A percentile compares a stretch with the other conserved stretches of the same genome.
phyloP scores from a whole-genome alignment of 129 eudicot species.

The Logfia minima region DNA sequence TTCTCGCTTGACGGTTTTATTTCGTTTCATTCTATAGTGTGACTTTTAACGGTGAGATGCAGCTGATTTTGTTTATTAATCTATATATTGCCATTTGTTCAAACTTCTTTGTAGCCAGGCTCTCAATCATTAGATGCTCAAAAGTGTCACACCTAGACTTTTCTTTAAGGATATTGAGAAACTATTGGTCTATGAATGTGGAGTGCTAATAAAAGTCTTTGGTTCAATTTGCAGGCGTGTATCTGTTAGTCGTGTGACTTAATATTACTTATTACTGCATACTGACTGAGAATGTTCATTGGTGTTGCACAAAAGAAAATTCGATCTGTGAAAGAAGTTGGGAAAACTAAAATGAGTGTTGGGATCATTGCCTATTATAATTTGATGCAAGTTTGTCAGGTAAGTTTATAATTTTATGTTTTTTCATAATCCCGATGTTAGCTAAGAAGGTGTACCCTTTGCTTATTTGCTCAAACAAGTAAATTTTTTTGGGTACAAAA shows the following conservation, averaged over 20 bases:
- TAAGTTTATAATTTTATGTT: slow-evolving; percentile 7
- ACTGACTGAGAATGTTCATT: slow-evolving; percentile 74
- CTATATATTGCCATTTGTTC: background rate
- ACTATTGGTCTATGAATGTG: background rate
- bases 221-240: slow-evolving; percentile 26
- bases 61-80: background rate
- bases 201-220: slow-evolving; percentile 1
- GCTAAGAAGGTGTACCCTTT: background rate
- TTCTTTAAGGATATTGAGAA: background rate
- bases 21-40: slow-evolving; percentile 64
- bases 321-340: slow-evolving; percentile 44
- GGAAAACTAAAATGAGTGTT: slow-evolving; percentile 63
- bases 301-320: slow-evolving; percentile 52
- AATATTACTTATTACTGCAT: slow-evolving; percentile 16
- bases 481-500: background rate
- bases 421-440: background rate
- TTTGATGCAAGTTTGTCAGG: slow-evolving; percentile 91
- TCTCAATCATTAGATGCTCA: slow-evolving; percentile 1
- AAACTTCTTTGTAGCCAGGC: background rate
- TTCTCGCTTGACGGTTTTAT: slow-evolving; percentile 63
- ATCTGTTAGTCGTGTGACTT: slow-evolving; percentile 23
- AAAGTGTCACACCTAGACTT: background rate
- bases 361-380: slow-evolving; percentile 70
- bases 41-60: slow-evolving; percentile 45
- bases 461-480: background rate